These are phyloP conservation scores for Calonectria pseudoreteaudii DNA, from an alignment of 2,329 filamentous ascomycete genomes.

Conservation along the genomic window DNA sequence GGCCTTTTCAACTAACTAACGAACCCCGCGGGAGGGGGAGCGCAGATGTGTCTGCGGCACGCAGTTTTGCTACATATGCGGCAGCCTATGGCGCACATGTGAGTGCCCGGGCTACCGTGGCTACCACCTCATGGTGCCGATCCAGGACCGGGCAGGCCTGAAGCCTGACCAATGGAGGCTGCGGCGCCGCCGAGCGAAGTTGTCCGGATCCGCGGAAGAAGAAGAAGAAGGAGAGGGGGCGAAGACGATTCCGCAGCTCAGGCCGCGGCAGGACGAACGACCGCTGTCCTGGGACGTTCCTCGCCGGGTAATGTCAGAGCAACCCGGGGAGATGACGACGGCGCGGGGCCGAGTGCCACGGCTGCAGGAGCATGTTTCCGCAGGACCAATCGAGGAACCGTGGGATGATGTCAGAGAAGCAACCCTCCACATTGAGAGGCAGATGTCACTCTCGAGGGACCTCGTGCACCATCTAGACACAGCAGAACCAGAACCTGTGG, in stretches of 20 bases:
- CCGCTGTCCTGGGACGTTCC: constrained; percentile 16
- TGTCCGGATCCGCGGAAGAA: neutral
- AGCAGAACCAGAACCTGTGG: neutral
- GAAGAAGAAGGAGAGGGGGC: neutral
- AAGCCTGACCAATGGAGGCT: constrained; percentile 36
- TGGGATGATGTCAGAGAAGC: neutral
- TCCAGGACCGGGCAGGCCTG: constrained; percentile 26
- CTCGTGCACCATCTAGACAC: too few relatives aligned
- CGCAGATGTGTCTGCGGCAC: constrained; percentile 55
- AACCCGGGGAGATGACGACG: neutral
- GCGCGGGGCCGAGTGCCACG: neutral
- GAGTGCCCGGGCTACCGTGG: constrained; percentile 38
- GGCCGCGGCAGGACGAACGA: constrained; percentile 18
- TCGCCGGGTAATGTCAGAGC: neutral
- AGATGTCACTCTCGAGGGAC: neutral
- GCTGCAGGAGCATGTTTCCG: too few relatives aligned
- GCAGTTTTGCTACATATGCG: constrained; percentile 65
- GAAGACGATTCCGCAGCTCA: constrained; percentile 30
- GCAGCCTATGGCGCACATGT: constrained; percentile 55
- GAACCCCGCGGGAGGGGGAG: too few relatives aligned
- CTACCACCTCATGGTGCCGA: constrained; percentile 19
- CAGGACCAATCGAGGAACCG: neutral
- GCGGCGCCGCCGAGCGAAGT: neutral
- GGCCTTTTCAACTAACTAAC: neutral
- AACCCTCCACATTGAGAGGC: neutral